Conservation (phyloP, 148 eudicot genomes). For the Polygonum maritimum region DNA sequence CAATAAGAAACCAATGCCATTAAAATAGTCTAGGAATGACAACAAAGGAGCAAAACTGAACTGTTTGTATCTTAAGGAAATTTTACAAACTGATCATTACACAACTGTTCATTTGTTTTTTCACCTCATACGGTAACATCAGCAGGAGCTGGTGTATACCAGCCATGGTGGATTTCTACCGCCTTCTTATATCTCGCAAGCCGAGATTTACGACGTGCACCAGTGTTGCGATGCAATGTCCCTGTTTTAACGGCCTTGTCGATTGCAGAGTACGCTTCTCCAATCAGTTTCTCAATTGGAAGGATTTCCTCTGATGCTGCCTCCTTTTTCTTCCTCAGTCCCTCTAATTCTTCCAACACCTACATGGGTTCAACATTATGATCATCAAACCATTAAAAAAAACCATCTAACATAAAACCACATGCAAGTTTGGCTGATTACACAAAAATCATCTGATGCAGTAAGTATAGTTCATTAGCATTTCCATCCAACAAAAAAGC, state of each 20-base stretch:
- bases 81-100: slow-evolving; percentile 5
- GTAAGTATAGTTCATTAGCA: not conserved
- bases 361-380: slow-evolving; percentile 12
- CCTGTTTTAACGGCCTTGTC: slow-evolving; percentile 85
- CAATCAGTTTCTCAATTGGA: slow-evolving; percentile 60
- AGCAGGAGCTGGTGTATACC: slow-evolving; percentile 64
- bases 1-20: not conserved
- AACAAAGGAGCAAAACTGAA: not conserved
- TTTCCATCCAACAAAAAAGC: not conserved
- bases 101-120: not conserved
- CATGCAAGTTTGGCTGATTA: not conserved
- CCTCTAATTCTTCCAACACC: slow-evolving; percentile 71
- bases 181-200: slow-evolving; percentile 80
- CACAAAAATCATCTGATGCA: not conserved
- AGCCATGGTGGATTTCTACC: slow-evolving; percentile 72
- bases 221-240: slow-evolving; percentile 74
- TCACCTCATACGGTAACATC: slow-evolving; percentile 15
- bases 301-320: slow-evolving; percentile 58
- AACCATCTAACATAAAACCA: not conserved
- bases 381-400: not conserved
- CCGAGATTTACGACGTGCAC: slow-evolving; percentile 76
- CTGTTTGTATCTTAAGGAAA: not conserved
- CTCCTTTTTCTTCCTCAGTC: slow-evolving; percentile 45
- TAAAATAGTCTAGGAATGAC: not conserved
- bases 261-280: slow-evolving; percentile 71